Evolutionary conservation across 2,329 filamentous ascomycete genomes (phyloP), one percentile per base, ranked within the genome.

Genomic region (Aspergillus sp.): DNA sequence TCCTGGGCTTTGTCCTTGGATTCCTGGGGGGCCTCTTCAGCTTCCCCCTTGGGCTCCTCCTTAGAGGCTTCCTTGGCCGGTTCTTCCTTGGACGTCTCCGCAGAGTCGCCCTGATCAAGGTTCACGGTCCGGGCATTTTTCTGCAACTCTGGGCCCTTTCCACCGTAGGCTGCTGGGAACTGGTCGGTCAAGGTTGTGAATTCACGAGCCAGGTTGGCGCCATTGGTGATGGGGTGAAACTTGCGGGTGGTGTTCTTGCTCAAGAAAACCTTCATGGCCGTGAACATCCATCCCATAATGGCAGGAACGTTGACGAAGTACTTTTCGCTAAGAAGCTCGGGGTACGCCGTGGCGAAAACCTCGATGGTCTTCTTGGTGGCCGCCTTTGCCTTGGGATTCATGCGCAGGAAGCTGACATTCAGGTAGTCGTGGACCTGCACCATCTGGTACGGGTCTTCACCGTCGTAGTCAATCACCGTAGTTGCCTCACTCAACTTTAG

Each of bases 251-350:
- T 89, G 60, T 85, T 83, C 43, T 81, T 75, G 29, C 83, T 81
- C 39, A 89, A 73, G 64, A 90, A 84, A 12, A 87, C 69, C 73
- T 88, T 89, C 73, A 89, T 83, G 45, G 83, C 77, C 19, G 75
- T 73, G 65, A 86, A 89, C 63, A 89, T 79, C 76, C 90, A 96
- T 47, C 88, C 86, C 90, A 96, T 96, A 59, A 96, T 76, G 47
- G 83, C 70, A 0, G 91, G 91, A 4, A 96, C 88, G 60, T 96
- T 96, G 71, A 96, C 86, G 64, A 96, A 96, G 77, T 90, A 96
- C 75, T 96, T 96, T 72, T 91, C 81, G 58, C 81, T 81, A 42
- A 96, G 77, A 7, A 94, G 81, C 73, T 96, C 91, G 0, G 91
- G 90, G 71, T 96, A 96, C 55, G 86, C 86, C 56, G 80, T 82